Conservation (phyloP, 345 rosid genomes). For the Dipteronia dyeriana region DNA sequence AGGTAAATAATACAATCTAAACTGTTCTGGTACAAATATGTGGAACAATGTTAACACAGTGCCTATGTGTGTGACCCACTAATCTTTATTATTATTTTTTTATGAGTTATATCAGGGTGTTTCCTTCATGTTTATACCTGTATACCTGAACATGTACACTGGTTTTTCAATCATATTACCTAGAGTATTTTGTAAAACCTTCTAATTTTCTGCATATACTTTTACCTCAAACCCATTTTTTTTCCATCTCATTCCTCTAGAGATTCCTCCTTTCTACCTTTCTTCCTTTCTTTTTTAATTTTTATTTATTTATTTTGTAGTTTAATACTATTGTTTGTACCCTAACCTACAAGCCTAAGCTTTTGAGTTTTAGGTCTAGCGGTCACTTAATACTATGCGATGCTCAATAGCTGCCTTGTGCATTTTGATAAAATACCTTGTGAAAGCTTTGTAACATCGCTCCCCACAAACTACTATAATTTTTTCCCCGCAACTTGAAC, state of each 20-base stretch:
- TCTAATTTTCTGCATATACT: background rate
- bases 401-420: background rate
- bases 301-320: no score
- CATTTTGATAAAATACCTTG: background rate
- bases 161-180: slow-evolving; percentile 5
- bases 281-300: no score
- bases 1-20: slow-evolving; percentile 41
- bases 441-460: background rate
- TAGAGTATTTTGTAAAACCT: background rate
- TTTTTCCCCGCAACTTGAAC: background rate
- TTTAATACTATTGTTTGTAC: no score
- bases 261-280: background rate
- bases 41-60: background rate
- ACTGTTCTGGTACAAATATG: background rate
- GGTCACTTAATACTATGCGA: background rate
- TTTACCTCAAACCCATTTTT: background rate
- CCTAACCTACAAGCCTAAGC: background rate
- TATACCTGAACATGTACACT: background rate
- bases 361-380: background rate
- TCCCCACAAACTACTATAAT: background rate
- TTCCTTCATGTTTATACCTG: background rate
- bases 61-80: background rate
- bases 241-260: background rate
- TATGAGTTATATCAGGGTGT: background rate
- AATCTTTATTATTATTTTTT: background rate